These are phyloP conservation scores for Pleurotus citrinopileatus DNA, from an alignment of 768 basidiomycete genomes.

Conservation along the genomic window DNA sequence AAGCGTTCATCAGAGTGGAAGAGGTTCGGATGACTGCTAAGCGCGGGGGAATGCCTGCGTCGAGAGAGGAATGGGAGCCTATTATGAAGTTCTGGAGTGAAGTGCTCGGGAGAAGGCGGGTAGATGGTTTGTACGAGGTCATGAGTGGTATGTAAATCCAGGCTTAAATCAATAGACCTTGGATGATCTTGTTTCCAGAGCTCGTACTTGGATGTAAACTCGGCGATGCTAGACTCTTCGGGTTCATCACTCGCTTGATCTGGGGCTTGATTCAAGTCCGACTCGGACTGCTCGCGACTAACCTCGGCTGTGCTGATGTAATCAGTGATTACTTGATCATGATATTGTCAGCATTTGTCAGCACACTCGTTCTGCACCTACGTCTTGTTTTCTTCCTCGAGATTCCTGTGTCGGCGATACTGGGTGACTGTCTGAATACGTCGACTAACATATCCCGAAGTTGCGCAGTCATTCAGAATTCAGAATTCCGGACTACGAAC, in stretches of 20 bases:
- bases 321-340: too few species aligned
- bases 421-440: too few species aligned
- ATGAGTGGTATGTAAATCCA: constrained; percentile 36
- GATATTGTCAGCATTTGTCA: too few species aligned
- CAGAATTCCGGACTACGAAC: too few species aligned
- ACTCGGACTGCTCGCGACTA: too few species aligned
- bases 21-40: constrained; percentile 48
- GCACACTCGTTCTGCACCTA: too few species aligned
- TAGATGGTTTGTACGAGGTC: constrained; percentile 68
- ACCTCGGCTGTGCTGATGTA: too few species aligned
- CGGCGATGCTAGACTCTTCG: not conserved
- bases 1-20: constrained; percentile 49
- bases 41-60: constrained; percentile 67
- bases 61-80: constrained; percentile 75
- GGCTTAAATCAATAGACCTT: not conserved
- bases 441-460: too few species aligned
- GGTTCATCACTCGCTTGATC: not conserved
- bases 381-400: too few species aligned
- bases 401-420: too few species aligned
- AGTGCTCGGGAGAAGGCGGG: constrained; percentile 50
- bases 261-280: not conserved
- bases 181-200: not conserved
- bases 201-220: not conserved
- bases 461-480: too few species aligned
- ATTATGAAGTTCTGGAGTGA: constrained; percentile 90